Base-by-base conservation (phyloP, 257 asterid species). In the Gentiana dahurica region DNA sequence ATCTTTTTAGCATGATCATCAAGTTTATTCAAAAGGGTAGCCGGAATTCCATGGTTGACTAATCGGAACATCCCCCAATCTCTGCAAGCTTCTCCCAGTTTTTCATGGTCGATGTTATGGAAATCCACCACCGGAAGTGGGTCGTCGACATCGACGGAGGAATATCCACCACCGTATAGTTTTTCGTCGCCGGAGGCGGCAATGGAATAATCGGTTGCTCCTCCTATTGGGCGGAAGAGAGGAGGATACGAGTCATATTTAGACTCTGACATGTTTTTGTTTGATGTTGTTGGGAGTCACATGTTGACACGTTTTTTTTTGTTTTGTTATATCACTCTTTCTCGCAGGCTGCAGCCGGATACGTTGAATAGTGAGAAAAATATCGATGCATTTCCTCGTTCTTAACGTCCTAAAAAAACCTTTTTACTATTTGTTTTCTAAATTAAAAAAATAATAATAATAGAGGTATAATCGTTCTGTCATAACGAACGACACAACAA, bases 11-110 rank as follows among this genome's bases (percentile, higher is more conserved):
- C 85, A 12, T 70, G 60, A 8, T 70, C 70, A 4, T 72, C 71
- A 61, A 90, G 79, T 59, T 75, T 77, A 51, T 49, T 57, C 68
- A 82, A 43, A 15, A 87, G 68, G 59, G 54, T 37, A n/a, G 15
- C 3, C 1, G 94, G 86, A 49, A 90, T 77, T 34, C 88, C 96
- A 68, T 87, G 96, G 73, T 90, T 84, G 12, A 79, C 64, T 73
- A 90, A 65, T 72, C 98, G 70, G 65, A 90, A 90, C 74, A 87
- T 71, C 34, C 98, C 98, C 96, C 94, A 90, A 3, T 82, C 82
- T 45, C 77, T 74, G 63, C 94, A 90, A 8, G 68, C 81, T 51
- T 69, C 49, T 0, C 75, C 60, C n/a, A 90, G 67, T 8, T 69
- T 50, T 10, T 53, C 72, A 4, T 58, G 60, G 60, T 51, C 53